These are phyloP conservation scores for Lasiodiplodia gonubiensis DNA, from an alignment of 2,329 filamentous ascomycete genomes.

Conservation along the genomic window DNA sequence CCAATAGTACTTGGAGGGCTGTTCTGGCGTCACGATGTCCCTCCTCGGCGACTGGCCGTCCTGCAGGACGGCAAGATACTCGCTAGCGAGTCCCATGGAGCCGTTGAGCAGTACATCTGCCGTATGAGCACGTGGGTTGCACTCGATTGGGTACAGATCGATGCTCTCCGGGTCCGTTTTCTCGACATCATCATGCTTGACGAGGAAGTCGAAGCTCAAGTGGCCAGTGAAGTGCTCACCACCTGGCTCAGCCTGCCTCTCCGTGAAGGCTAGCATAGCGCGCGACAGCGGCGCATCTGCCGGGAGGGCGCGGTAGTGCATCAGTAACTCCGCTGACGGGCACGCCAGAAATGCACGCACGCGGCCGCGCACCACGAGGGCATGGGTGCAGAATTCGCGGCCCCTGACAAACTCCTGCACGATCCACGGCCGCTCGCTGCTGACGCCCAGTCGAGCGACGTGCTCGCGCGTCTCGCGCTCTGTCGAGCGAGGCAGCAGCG, in stretches of 20 bases:
- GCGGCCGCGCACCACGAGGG: conserved; percentile 68
- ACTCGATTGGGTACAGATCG: conserved; percentile 69
- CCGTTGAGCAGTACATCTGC: conserved; percentile 66
- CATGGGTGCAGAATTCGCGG: conserved; percentile 73
- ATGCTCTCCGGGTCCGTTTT: conserved; percentile 40
- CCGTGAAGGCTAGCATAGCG: conserved; percentile 70
- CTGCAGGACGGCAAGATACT: conserved; percentile 59
- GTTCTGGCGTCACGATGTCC: conserved; percentile 32
- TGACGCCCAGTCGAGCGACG: conserved; percentile 62
- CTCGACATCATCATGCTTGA: conserved; percentile 55
- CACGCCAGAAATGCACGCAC: conserved; percentile 72
- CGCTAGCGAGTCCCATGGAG: conserved; percentile 52
- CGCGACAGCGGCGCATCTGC: conserved; percentile 59
- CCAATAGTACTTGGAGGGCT: conserved; percentile 62
- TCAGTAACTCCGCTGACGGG: conserved; percentile 65
- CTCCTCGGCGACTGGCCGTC: conserved; percentile 29
- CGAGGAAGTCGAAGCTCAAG: conserved; percentile 73
- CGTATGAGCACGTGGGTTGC: conserved; percentile 72
- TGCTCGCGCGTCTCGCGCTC: conserved; percentile 60
- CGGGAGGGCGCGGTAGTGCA: conserved; percentile 69
- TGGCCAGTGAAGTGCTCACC: conserved; percentile 68
- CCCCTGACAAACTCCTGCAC: conserved; percentile 72
- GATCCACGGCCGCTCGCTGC: conserved; percentile 64
- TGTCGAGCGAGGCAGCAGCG: conserved; percentile 64
- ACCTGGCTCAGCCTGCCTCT: conserved; percentile 59